Evolutionary conservation across 306 rosid species (phyloP).

Genomic region (Arachis hypogaea): DNA sequence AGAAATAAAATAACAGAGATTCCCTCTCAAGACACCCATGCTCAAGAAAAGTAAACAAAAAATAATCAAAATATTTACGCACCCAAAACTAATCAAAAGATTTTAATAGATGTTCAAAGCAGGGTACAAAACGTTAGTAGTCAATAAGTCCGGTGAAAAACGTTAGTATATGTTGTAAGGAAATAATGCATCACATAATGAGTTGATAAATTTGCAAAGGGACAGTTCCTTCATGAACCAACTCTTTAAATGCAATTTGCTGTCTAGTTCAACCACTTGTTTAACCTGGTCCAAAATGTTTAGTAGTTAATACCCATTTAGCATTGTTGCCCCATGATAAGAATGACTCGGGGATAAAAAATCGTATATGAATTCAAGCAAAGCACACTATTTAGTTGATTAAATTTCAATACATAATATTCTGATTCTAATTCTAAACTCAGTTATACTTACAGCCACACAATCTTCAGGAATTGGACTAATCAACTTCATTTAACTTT

Average conservation of each 20-base stretch:
- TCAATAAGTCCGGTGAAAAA: conserved; percentile 23
- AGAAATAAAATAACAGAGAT: conserved; percentile 28
- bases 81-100: conserved; percentile 14
- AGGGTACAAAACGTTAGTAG: conserved; percentile 7
- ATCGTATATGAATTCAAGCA: neutral
- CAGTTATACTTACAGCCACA: conserved; percentile 25
- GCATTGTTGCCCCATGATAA: conserved; percentile 20
- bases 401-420: neutral
- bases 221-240: conserved; percentile 68
- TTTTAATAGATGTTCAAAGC: conserved; percentile 23
- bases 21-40: conserved; percentile 1
- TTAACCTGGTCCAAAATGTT: conserved; percentile 59
- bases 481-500: conserved; percentile 6
- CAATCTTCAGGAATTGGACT: conserved; percentile 34
- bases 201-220: conserved; percentile 16
- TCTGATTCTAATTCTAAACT: conserved; percentile 28
- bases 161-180: conserved; percentile 3
- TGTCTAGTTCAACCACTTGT: conserved; percentile 67
- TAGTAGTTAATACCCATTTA: conserved; percentile 31
- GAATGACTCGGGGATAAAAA: conserved; percentile 17
- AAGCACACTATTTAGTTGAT: conserved; percentile 9
- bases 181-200: conserved; percentile 27
- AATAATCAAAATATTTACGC: neutral
- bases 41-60: conserved; percentile 21
- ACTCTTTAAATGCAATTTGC: conserved; percentile 66